Conservation (phyloP, 192 early-diverging fungal genomes). For the Coemansia sp. region DNA sequence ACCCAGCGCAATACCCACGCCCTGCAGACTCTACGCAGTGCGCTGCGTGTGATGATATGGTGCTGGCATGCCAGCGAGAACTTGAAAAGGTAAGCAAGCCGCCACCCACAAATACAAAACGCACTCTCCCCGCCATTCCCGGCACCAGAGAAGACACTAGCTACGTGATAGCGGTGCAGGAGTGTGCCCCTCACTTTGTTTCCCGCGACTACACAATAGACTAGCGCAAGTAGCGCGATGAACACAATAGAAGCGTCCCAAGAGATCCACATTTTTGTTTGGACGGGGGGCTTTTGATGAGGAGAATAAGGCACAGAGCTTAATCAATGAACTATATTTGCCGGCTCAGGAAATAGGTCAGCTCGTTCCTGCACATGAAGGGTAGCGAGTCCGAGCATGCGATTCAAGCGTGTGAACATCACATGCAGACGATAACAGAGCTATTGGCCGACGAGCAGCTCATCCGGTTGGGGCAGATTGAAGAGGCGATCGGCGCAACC, state of each 20-base stretch:
- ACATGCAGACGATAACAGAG: slow-evolving; percentile 14
- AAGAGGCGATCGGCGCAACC: slow-evolving; percentile 34
- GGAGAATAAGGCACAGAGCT: neutral
- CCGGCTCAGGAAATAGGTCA: slow-evolving; percentile 20
- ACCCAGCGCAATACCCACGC: slow-evolving; percentile 8
- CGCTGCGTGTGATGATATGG: slow-evolving; percentile 24
- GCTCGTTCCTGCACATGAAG: slow-evolving; percentile 43
- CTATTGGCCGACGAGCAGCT: slow-evolving; percentile 34
- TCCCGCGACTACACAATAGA: neutral
- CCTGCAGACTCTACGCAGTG: slow-evolving; percentile 4
- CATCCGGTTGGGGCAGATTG: slow-evolving; percentile 40
- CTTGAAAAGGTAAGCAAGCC: slow-evolving; percentile 40
- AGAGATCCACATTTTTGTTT: slow-evolving; percentile 2
- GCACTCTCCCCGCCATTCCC: neutral
- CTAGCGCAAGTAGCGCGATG: neutral
- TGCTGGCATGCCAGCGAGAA: slow-evolving; percentile 19
- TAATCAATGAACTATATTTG: neutral
- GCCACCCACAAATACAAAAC: neutral
- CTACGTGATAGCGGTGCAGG: neutral
- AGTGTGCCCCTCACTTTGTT: neutral
- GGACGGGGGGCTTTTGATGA: neutral
- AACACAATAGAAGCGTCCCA: neutral
- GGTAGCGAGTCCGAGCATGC: slow-evolving; percentile 32
- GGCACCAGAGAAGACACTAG: too few species aligned
- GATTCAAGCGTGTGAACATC: slow-evolving; percentile 38